Evolutionary conservation across 2,329 filamentous ascomycete species (phyloP).

Genomic region (Colletotrichum orbiculare): DNA sequence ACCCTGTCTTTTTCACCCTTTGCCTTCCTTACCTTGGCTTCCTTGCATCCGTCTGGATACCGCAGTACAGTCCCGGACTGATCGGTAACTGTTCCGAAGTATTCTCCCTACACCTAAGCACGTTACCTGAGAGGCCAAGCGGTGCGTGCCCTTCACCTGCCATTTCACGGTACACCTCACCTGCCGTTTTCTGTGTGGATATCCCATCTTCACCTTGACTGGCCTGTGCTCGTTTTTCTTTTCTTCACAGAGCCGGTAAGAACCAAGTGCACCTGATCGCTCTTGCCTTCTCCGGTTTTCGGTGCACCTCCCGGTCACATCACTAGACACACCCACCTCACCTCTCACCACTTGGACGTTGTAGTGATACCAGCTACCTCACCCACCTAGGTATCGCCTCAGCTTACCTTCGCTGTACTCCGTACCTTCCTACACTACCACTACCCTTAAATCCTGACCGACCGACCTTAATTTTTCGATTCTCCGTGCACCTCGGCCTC

Average conservation of each 20-base stretch:
- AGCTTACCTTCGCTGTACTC: neutral
- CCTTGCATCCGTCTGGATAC: too few relatives aligned
- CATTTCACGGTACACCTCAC: neutral
- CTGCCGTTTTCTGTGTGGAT: neutral
- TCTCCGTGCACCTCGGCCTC: constrained; percentile 33
- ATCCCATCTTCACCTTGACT: constrained; percentile 2
- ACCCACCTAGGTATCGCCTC: neutral
- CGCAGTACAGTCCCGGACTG: constrained; percentile 7
- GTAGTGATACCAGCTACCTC: neutral
- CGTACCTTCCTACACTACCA: too few relatives aligned
- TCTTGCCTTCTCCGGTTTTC: constrained; percentile 38
- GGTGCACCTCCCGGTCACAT: constrained; percentile 28
- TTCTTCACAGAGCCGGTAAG: too few relatives aligned
- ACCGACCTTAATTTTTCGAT: constrained; percentile 37
- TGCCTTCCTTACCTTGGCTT: too few relatives aligned
- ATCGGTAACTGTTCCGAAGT: constrained; percentile 27
- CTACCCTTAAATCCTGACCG: constrained; percentile 35
- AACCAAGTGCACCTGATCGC: neutral
- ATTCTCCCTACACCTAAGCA: neutral
- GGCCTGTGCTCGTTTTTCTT: constrained; percentile 20
- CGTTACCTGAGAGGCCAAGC: neutral
- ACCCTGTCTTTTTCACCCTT: neutral
- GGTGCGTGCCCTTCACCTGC: neutral
- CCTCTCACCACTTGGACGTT: neutral
- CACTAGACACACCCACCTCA: constrained; percentile 1